Evolutionary conservation across 352 stramenopile species (phyloP), one percentile per base, ranked within the genome.

Genomic region (Plasmopara halstedii): DNA sequence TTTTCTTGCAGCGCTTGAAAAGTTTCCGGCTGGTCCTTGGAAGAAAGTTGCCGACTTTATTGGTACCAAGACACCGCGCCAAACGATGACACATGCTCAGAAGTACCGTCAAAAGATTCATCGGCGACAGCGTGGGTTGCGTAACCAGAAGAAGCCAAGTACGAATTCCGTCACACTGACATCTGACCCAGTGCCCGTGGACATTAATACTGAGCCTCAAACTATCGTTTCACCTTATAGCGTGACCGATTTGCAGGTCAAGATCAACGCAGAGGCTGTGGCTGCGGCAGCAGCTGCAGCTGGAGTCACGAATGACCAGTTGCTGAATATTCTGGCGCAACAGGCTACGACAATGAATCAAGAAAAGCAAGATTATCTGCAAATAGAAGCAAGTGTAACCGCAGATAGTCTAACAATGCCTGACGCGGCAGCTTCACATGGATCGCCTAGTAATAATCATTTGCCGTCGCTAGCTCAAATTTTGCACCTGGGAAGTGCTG

Each of bases 51-150:
- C 80, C 3, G 79, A 87, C 34, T 74, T 83, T 52, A 86, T 94
- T 35, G 74, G 79, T 42, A 89, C 81, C 8, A 89, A 91, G 50
- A 93, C 81, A 4, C 74, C 92, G 6, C 85, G 94, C 15, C 96
- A 99, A 66, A 98, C 97, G 26, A 89, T 89, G 78, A 89, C 78
- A 0, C 78, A 89, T 46, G 78, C 78, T 33, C 78, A 89, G 23
- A 89, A 89, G 62, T 89, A 89, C 57, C 74, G 78, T 13, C 78
- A 89, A 50, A 89, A 89, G 64, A 87, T 88, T 46, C 67, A 78
- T 50, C 70, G 79, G 5, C 74, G 74, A 35, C 73, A 85, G 55
- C 69, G 75, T 17, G 79, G 75, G 0, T 51, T 90, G 50, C 73
- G 73, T 50, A 88, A 88, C 54, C 74, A 85, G 51, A 88, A 88